These are phyloP conservation scores for Pythium phragmitis DNA, from an alignment of 352 stramenopile species.

Conservation along the genomic window DNA sequence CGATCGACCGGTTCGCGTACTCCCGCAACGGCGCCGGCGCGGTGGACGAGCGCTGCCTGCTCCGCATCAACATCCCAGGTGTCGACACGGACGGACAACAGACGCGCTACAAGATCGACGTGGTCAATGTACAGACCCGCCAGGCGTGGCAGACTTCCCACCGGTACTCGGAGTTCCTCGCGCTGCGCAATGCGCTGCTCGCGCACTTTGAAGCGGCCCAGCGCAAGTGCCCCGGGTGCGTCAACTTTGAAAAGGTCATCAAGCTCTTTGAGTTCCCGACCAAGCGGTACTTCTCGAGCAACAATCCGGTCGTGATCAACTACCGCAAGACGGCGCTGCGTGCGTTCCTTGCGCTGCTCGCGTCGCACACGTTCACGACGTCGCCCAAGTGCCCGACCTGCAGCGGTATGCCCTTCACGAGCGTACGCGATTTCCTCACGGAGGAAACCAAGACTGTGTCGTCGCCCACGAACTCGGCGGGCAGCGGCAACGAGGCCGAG, in stretches of 20 bases:
- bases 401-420: conserved; percentile 67
- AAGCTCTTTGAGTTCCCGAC: conserved; percentile 80
- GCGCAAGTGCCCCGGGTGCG: conserved; percentile 77
- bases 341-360: conserved; percentile 67
- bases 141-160: conserved; percentile 71
- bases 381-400: conserved; percentile 82
- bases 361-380: conserved; percentile 80
- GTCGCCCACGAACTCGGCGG: conserved; percentile 3
- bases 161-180: conserved; percentile 83
- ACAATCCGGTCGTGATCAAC: conserved; percentile 70
- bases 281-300: conserved; percentile 84
- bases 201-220: conserved; percentile 51
- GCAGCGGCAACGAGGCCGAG: conserved; percentile 24
- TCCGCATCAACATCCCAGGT: conserved; percentile 63
- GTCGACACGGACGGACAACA: conserved; percentile 44
- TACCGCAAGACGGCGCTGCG: conserved; percentile 78
- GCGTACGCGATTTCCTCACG: conserved; percentile 78
- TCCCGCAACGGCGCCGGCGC: conserved; percentile 73
- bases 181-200: conserved; percentile 70
- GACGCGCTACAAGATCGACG: conserved; percentile 67
- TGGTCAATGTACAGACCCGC: conserved; percentile 63
- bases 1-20: conserved; percentile 79
- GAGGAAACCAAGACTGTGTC: conserved; percentile 19
- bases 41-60: conserved; percentile 67
- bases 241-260: conserved; percentile 84